phyloP scores from a whole-genome alignment of 2,329 filamentous ascomycete species.

The Fusarium lateritium region DNA sequence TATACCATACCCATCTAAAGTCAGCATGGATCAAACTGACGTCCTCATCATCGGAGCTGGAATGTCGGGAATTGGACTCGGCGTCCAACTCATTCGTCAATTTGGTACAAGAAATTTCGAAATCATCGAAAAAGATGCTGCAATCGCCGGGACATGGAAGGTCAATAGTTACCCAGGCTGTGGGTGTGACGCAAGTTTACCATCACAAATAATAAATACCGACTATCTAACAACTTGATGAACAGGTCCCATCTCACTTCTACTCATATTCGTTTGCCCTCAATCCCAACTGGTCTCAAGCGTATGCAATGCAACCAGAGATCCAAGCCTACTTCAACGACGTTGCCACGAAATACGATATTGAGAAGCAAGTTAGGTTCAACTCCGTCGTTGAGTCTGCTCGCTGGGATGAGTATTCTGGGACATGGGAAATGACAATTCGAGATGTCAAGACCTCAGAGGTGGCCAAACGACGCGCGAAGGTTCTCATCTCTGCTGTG shows the following conservation, averaged over 20 bases:
- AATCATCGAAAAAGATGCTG: slow-evolving; percentile 44
- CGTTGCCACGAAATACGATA: slow-evolving; percentile 38
- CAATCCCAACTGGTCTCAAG: slow-evolving; percentile 49
- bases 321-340: slow-evolving; percentile 46
- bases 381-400: slow-evolving; percentile 41
- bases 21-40: slow-evolving; percentile 24
- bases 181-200: slow-evolving; percentile 46
- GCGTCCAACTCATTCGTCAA: slow-evolving; percentile 41
- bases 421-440: slow-evolving; percentile 40
- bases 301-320: slow-evolving; percentile 48
- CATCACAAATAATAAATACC: fast-evolving
- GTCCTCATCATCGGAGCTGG: slow-evolving; percentile 50
- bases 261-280: slow-evolving; percentile 50
- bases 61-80: slow-evolving; percentile 49
- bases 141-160: slow-evolving; percentile 48
- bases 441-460: slow-evolving; percentile 25
- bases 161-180: slow-evolving; percentile 50
- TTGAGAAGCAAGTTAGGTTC: slow-evolving; percentile 41
- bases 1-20: fast-evolving
- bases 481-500: slow-evolving; percentile 47
- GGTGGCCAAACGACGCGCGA: slow-evolving; percentile 12
- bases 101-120: slow-evolving; percentile 42
- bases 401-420: slow-evolving; percentile 40
- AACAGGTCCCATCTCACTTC: slow-evolving; percentile 47
- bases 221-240: fast-evolving